These are phyloP conservation scores for Lobulomyces angularis DNA, from an alignment of 192 early-diverging fungal species.

Conservation along the genomic window DNA sequence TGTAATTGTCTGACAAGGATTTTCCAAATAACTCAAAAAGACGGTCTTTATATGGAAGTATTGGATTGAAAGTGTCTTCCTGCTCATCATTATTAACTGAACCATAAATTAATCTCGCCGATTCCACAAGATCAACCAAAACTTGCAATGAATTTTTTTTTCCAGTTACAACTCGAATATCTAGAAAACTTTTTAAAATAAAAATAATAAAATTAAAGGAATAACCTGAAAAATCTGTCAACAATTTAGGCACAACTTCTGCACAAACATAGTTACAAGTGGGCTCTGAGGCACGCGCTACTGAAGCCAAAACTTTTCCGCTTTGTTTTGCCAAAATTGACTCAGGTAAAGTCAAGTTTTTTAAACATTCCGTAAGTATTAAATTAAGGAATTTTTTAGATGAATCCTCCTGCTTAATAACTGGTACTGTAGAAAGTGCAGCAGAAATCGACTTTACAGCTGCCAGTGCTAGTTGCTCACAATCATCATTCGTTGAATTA, in stretches of 20 bases:
- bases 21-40: conserved; percentile 60
- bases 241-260: conserved; percentile 1
- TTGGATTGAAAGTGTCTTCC: too few relatives aligned
- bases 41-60: conserved; percentile 62
- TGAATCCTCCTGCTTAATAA: background rate
- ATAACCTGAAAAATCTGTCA: too few relatives aligned
- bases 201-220: too few relatives aligned
- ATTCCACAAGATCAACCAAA: conserved; percentile 6
- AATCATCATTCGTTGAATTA: conserved; percentile 1
- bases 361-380: conserved; percentile 19
- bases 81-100: conserved; percentile 1
- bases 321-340: conserved; percentile 19
- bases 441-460: background rate
- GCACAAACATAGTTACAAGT: conserved; percentile 4
- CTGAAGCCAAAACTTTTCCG: conserved; percentile 20
- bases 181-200: too few relatives aligned
- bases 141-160: conserved; percentile 7
- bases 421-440: background rate
- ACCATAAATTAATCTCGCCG: conserved; percentile 1
- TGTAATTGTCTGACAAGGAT: conserved; percentile 63
- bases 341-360: conserved; percentile 23
- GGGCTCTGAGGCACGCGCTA: conserved; percentile 15
- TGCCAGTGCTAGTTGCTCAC: background rate
- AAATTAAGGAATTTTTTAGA: conserved; percentile 16
- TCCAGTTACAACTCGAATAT: too few relatives aligned